phyloP scores from a whole-genome alignment of 2,329 filamentous ascomycete genomes.

The Colletotrichum tanaceti region DNA sequence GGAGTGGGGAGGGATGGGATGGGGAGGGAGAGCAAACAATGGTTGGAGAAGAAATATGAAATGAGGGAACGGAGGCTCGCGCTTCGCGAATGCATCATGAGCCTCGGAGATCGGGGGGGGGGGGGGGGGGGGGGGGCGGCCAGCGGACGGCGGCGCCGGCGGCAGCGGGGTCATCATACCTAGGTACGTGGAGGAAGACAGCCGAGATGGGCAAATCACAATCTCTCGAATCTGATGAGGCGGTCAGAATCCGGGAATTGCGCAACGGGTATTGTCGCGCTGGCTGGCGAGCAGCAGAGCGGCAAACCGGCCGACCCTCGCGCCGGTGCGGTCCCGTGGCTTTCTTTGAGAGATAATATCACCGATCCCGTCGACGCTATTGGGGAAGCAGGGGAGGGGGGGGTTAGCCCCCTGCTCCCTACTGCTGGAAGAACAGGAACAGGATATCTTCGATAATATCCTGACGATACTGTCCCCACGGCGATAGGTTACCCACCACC shows the following conservation, averaged over 20 bases:
- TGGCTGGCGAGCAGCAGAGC: background rate
- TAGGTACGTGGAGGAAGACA: background rate
- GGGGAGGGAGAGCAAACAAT: too few relatives aligned
- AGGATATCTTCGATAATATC: conserved; percentile 5
- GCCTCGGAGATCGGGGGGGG: background rate
- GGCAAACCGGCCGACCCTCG: background rate
- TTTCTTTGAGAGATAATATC: background rate
- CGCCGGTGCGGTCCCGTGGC: conserved; percentile 16
- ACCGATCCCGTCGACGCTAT: background rate
- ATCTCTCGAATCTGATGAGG: conserved; percentile 5
- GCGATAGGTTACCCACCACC: background rate
- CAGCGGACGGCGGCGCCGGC: too few relatives aligned
- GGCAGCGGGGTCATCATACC: too few relatives aligned
- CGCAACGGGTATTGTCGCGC: conserved; percentile 12
- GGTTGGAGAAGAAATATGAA: too few relatives aligned
- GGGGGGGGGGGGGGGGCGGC: too few relatives aligned
- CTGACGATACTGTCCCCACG: conserved; percentile 3
- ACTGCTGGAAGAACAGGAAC: background rate
- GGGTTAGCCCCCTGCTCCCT: background rate
- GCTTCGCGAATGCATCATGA: background rate
- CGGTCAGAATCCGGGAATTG: conserved; percentile 2
- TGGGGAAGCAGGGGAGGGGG: background rate
- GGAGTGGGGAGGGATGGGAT: background rate
- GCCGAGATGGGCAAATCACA: background rate
- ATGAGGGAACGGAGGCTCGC: background rate